These are phyloP conservation scores for Medicago arabica DNA, from an alignment of 306 rosid species.

Conservation along the genomic window DNA sequence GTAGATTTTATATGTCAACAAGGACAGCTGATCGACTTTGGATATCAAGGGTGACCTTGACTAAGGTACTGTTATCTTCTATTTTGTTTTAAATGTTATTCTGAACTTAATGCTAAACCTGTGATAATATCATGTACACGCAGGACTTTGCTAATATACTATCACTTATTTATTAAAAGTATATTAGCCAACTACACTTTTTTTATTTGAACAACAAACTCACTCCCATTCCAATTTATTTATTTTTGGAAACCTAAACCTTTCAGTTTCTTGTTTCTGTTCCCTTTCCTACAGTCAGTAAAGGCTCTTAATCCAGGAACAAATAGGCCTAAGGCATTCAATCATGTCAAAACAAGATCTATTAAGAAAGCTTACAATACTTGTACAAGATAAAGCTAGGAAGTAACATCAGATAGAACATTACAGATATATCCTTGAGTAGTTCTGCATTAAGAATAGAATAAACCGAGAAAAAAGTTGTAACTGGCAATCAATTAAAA, in stretches of 20 bases:
- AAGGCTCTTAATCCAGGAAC: background rate
- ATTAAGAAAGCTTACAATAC: background rate
- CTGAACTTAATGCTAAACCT: slow-evolving; percentile 37
- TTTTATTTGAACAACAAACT: too few relatives aligned
- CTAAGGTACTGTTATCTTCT: slow-evolving; percentile 60
- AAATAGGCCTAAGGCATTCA: background rate
- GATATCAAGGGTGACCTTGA: slow-evolving; percentile 69
- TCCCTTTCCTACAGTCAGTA: slow-evolving; percentile 11
- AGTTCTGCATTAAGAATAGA: too few relatives aligned
- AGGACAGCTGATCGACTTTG: slow-evolving; percentile 78
- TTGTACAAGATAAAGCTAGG: background rate
- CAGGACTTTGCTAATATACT: background rate
- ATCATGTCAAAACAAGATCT: background rate
- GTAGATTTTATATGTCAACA: slow-evolving; percentile 82
- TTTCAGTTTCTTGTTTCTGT: background rate
- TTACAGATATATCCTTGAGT: background rate
- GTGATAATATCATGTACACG: background rate
- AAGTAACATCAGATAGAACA: background rate
- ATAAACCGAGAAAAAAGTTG: background rate
- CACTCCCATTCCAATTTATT: background rate
- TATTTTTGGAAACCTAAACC: background rate
- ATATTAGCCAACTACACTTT: too few relatives aligned
- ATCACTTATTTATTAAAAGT: background rate
- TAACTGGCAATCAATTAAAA: background rate
- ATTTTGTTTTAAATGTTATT: slow-evolving; percentile 25